These are phyloP conservation scores for Radiomyces spectabilis DNA, from an alignment of 192 early-diverging fungal species.

Conservation along the genomic window DNA sequence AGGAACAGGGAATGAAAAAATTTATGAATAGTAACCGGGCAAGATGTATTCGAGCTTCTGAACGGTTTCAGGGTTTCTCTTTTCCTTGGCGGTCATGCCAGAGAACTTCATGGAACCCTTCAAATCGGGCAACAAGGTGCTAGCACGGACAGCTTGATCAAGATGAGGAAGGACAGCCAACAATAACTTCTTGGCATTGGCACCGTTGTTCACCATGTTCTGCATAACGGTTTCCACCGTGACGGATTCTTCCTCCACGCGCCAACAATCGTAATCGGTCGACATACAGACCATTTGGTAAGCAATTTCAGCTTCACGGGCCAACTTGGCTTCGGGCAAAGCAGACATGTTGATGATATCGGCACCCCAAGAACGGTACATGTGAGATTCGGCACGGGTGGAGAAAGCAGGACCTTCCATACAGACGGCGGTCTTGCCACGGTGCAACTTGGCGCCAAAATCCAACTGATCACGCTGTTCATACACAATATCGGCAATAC, in stretches of 20 bases:
- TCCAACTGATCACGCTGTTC: constrained; percentile 32
- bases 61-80: constrained; percentile 61
- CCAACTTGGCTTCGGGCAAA: constrained; percentile 94
- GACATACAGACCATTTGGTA: constrained; percentile 99
- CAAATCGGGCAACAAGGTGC: constrained; percentile 49
- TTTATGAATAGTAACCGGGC: constrained; percentile 62
- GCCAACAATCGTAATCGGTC: constrained; percentile 97
- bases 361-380: constrained; percentile 92
- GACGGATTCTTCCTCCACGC: constrained; percentile 72
- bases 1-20: too few relatives aligned
- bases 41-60: constrained; percentile 78
- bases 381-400: constrained; percentile 91
- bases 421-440: constrained; percentile 81
- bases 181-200: constrained; percentile 77
- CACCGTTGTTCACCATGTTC: constrained; percentile 80
- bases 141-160: constrained; percentile 47
- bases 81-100: constrained; percentile 74
- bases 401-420: constrained; percentile 99
- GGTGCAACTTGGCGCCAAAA: constrained; percentile 48
- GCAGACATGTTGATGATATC: constrained; percentile 98
- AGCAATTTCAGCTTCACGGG: constrained; percentile 95
- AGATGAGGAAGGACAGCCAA: constrained; percentile 71
- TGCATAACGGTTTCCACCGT: constrained; percentile 79
- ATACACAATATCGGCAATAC: constrained; percentile 66
- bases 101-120: constrained; percentile 80